A percentile compares a stretch with the other conserved stretches of the same genome.
phyloP scores from a whole-genome alignment of 306 rosid genomes.

The Dalbergia cochinchinensis region DNA sequence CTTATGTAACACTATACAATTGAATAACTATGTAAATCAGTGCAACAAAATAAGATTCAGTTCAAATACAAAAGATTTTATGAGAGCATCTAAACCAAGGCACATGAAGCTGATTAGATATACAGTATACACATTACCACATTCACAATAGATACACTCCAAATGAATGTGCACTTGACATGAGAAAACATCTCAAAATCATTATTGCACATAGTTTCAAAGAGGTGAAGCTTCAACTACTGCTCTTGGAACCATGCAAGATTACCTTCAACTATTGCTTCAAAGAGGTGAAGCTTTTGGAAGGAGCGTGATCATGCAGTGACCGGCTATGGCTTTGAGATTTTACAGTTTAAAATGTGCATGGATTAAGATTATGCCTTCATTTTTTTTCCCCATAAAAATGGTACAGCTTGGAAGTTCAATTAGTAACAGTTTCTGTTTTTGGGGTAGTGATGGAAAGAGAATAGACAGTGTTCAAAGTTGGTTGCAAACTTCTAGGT shows the following conservation, averaged over 20 bases:
- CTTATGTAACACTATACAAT: too few species aligned
- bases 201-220: slow-evolving; percentile 27
- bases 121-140: slow-evolving; percentile 8
- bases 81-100: neutral
- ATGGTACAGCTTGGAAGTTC: slow-evolving; percentile 14
- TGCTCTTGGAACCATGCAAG: too few species aligned
- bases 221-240: slow-evolving; percentile 31
- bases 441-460: slow-evolving; percentile 35
- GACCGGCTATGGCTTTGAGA: slow-evolving; percentile 14
- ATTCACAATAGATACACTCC: neutral
- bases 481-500: slow-evolving; percentile 49
- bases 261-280: slow-evolving; percentile 43
- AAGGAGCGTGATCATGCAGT: slow-evolving; percentile 14
- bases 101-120: neutral
- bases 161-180: neutral
- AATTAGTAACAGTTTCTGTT: slow-evolving; percentile 29
- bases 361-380: neutral
- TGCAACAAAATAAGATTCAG: too few species aligned
- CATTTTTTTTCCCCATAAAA: neutral
- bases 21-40: too few species aligned
- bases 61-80: slow-evolving; percentile 11
- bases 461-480: slow-evolving; percentile 49
- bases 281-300: slow-evolving; percentile 20
- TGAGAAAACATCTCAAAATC: neutral
- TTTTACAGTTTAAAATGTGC: neutral